Evolutionary conservation across 2,329 filamentous ascomycete genomes (phyloP).

Genomic region (Sclerotinia nivalis): DNA sequence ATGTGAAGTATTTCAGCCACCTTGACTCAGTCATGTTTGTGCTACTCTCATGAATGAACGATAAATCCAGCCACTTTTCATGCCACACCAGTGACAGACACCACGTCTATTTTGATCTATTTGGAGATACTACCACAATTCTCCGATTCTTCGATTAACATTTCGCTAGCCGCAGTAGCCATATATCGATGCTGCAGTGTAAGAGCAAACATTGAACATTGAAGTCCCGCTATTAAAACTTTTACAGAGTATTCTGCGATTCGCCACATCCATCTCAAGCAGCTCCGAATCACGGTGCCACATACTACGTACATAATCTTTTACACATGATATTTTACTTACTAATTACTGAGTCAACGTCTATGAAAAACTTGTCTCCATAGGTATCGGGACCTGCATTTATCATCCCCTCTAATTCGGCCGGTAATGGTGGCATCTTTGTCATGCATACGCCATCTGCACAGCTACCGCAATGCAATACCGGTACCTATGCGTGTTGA

Average conservation of each 20-base stretch:
- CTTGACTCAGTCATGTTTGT: neutral
- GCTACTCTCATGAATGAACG: neutral
- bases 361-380: neutral
- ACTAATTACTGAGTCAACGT: neutral
- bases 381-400: neutral
- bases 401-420: neutral
- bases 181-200: neutral
- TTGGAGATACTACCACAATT: neutral
- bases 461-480: neutral
- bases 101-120: neutral
- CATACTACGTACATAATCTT: no score
- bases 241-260: neutral
- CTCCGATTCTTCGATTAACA: conserved; percentile 1
- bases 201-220: no score
- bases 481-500: neutral
- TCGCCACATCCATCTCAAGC: neutral
- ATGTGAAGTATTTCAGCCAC: neutral
- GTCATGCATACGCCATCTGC: conserved; percentile 2
- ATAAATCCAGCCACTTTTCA: no score
- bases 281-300: neutral
- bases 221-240: no score
- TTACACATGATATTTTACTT: neutral
- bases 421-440: neutral
- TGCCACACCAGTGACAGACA: neutral
- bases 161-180: neutral